phyloP scores from a whole-genome alignment of 441 rosid species.

The Aquilaria agallochum region DNA sequence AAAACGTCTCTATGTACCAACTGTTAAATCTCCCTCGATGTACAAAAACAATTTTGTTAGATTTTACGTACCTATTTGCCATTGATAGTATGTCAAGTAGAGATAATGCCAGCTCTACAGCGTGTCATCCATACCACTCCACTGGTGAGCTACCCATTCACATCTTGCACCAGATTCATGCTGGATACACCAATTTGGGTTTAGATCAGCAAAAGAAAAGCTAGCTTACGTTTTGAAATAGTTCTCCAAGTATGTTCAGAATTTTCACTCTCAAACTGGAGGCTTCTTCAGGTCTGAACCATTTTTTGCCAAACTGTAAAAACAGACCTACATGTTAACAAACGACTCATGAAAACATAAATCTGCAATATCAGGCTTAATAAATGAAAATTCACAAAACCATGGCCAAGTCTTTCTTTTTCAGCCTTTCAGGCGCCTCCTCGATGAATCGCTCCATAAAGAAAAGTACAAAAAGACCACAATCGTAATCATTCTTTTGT shows the following conservation, averaged over 20 bases:
- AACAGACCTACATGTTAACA: neutral
- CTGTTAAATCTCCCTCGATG: too few relatives aligned
- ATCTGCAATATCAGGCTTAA: too few relatives aligned
- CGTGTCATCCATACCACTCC: slow-evolving; percentile 5
- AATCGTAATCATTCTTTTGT: slow-evolving; percentile 88
- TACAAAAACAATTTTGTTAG: slow-evolving; percentile 4
- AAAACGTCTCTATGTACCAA: too few relatives aligned
- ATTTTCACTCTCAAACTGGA: slow-evolving; percentile 75
- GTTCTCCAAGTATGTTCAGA: slow-evolving; percentile 39
- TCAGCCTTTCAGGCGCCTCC: slow-evolving; percentile 85
- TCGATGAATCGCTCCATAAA: slow-evolving; percentile 87
- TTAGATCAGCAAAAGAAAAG: slow-evolving; percentile 8
- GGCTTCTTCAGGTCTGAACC: slow-evolving; percentile 94
- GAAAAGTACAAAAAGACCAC: slow-evolving; percentile 89
- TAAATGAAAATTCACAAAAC: slow-evolving; percentile 23
- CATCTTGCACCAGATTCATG: slow-evolving; percentile 17
- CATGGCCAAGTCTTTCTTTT: slow-evolving; percentile 73
- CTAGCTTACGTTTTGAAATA: slow-evolving; percentile 36
- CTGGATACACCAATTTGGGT: slow-evolving; percentile 11
- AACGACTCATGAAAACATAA: neutral
- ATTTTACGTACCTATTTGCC: neutral
- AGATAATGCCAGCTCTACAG: slow-evolving; percentile 3
- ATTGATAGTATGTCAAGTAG: neutral
- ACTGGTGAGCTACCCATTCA: neutral
- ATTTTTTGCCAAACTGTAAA: slow-evolving; percentile 73